Base-by-base conservation (phyloP, 805 yeast genomes). In the Pichia nakasei region DNA sequence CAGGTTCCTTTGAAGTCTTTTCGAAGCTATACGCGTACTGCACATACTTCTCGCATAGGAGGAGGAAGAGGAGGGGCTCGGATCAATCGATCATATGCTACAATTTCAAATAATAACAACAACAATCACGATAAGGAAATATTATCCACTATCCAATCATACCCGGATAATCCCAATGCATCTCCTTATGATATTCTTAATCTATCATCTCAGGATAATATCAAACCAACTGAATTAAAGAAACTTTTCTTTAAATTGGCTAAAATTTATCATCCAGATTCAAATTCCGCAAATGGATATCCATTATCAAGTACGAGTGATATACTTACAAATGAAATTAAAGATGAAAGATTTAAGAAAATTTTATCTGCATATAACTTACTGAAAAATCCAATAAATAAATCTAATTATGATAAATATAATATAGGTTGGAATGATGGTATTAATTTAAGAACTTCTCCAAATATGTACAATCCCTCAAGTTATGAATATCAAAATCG, bases 241-340 rank as follows among this genome's bases (percentile, higher is more conserved):
- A 49, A 63, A 22, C 70, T 71, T 37, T 83, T 81, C 54, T 75
- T 73, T 51, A 68, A 73, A 42, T 65, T 77, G 38, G 88, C 88
- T 11, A 85, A 83, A 59, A 56, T 79, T 9, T 88, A 88, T 53
- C 96, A 88, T 58, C 96, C 97, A 0, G 97, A 88, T 50, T 52
- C 64, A 5, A 48, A 44, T 34, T 38, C 50, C 13, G 53, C 49
- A 31, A 49, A 54, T 36, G 60, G 60, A n/a, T 47, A 46, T 15
- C 44, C 37, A 13, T 42, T 50, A 37, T 34, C 27, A 18, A 52
- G 43, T 32, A n/a, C n/a, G 11, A 20, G n/a, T 26, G 17, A 27
- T 11, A 33, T 43, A 12, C 33, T 41, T 1, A 52, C 58, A 0
- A 38, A 37, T 4, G 52, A 54, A 11, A 38, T 53, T 7, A 61